Evolutionary conservation across 768 basidiomycete genomes (phyloP).

Genomic region (Pleurotus tuoliensis): DNA sequence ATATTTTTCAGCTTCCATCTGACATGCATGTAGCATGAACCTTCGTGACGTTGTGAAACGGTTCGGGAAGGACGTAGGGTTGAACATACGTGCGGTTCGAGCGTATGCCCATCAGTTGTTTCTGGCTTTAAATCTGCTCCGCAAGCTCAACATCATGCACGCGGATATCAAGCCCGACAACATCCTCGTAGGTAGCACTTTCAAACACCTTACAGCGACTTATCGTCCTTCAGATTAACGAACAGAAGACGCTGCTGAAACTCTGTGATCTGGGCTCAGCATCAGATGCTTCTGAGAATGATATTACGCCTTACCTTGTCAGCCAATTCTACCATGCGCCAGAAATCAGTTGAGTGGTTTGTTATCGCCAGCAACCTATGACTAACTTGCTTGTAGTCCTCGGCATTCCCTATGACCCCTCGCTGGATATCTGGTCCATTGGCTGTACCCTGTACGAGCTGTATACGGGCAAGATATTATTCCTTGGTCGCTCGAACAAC

Average conservation of each 20-base stretch:
- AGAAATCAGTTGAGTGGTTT: constrained; percentile 79
- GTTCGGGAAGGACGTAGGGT: constrained; percentile 95
- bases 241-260: constrained; percentile 90
- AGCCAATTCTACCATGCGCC: constrained; percentile 97
- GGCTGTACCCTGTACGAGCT: constrained; percentile 97
- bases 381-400: constrained; percentile 57
- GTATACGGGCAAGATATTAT: constrained; percentile 95
- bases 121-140: constrained; percentile 76
- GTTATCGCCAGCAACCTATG: neutral
- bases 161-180: constrained; percentile 99
- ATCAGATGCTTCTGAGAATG: constrained; percentile 90
- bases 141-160: constrained; percentile 92
- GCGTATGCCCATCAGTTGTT: constrained; percentile 99
- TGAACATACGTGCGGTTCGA: constrained; percentile 95
- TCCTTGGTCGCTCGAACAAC: constrained; percentile 95
- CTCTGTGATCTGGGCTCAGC: constrained; percentile 98
- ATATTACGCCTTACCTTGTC: constrained; percentile 97
- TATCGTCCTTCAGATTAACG: constrained; percentile 67
- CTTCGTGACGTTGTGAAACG: constrained; percentile 96
- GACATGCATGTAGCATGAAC: constrained; percentile 71
- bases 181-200: constrained; percentile 66
- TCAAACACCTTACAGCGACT: too few relatives aligned
- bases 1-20: neutral
- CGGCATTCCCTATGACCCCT: constrained; percentile 90
- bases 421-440: constrained; percentile 95